Evolutionary conservation across 2,329 filamentous ascomycete genomes (phyloP).

Genomic region (Pseudovirgaria hyperparasitica): DNA sequence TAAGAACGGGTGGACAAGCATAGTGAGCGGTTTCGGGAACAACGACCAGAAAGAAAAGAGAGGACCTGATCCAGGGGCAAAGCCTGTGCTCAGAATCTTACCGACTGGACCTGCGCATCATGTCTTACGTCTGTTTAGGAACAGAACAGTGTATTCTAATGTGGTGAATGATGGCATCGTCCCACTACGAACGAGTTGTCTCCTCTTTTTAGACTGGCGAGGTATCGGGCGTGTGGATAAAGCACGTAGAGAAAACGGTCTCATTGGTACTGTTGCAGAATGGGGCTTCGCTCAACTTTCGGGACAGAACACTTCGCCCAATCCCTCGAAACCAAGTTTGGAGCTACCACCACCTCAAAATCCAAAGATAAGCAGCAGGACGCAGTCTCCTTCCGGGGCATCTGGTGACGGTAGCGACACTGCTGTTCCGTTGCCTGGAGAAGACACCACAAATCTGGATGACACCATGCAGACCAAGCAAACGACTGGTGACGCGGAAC

Average conservation of each 20-base stretch:
- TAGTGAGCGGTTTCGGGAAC: constrained; percentile 69
- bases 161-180: constrained; percentile 98
- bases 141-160: constrained; percentile 88
- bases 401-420: constrained; percentile 21
- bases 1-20: constrained; percentile 74
- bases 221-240: constrained; percentile 89
- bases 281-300: constrained; percentile 94
- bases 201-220: constrained; percentile 96
- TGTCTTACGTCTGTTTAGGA: constrained; percentile 76
- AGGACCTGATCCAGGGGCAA: constrained; percentile 61
- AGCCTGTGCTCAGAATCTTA: constrained; percentile 76
- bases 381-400: no score
- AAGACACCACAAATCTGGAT: constrained; percentile 54
- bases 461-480: constrained; percentile 39
- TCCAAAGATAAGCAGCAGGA: constrained; percentile 3
- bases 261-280: constrained; percentile 84
- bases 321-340: constrained; percentile 27
- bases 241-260: constrained; percentile 76
- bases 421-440: constrained; percentile 59
- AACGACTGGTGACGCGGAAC: constrained; percentile 12
- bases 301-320: constrained; percentile 49
- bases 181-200: constrained; percentile 81
- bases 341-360: not conserved
- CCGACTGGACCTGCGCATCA: constrained; percentile 84
- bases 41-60: constrained; percentile 41